phyloP scores from a whole-genome alignment of 305 asterid genomes.

The Rubia occidens region DNA sequence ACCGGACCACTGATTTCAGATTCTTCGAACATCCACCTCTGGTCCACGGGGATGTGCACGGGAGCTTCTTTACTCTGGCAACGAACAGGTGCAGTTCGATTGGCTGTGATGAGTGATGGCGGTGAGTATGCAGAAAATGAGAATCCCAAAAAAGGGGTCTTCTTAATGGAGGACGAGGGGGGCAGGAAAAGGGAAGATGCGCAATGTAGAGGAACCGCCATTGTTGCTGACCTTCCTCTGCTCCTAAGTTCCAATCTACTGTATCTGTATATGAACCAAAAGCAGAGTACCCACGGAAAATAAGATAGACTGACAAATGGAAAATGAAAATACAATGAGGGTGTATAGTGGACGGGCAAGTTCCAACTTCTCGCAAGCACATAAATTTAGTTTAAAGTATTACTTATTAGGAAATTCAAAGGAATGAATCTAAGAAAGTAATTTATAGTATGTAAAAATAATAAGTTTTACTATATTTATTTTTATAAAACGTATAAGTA shows the following conservation, averaged over 20 bases:
- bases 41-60: conserved; percentile 50
- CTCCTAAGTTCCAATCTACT: no score
- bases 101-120: conserved; percentile 14
- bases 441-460: no score
- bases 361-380: no score
- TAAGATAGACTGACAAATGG: conserved; percentile 5
- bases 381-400: no score
- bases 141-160: conserved; percentile 55
- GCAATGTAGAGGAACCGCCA: conserved; percentile 61
- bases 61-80: conserved; percentile 44
- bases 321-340: no score
- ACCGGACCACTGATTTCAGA: conserved; percentile 61
- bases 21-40: conserved; percentile 86
- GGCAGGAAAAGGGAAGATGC: conserved; percentile 36
- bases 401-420: no score
- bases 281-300: neutral
- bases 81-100: conserved; percentile 31
- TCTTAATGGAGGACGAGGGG: conserved; percentile 29
- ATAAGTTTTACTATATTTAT: no score
- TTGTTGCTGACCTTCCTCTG: conserved; percentile 7
- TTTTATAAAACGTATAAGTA: no score
- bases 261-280: neutral
- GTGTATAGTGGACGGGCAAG: no score
- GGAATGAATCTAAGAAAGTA: no score
- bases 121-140: conserved; percentile 28